Evolutionary conservation across 2,329 filamentous ascomycete species (phyloP).

Genomic region (Diaporthe sp.): DNA sequence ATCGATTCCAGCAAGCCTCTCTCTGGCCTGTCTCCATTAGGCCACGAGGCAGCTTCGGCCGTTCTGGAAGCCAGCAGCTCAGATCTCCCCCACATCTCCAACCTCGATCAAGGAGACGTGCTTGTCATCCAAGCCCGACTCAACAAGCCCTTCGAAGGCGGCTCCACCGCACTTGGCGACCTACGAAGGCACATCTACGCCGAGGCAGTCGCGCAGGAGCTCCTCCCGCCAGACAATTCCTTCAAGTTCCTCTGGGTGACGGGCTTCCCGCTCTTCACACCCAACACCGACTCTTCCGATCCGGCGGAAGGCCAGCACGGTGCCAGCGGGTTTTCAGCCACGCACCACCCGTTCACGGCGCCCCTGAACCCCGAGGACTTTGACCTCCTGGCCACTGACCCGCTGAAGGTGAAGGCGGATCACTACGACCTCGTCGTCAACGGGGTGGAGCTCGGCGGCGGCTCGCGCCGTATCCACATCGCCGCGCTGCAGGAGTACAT

Average conservation of each 20-base stretch:
- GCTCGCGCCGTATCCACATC: conserved; percentile 91
- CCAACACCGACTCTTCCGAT: conserved; percentile 68
- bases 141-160: conserved; percentile 74
- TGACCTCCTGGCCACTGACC: conserved; percentile 79
- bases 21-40: conserved; percentile 81
- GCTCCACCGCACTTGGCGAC: conserved; percentile 80
- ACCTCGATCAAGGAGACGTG: conserved; percentile 79
- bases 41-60: conserved; percentile 76
- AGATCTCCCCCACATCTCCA: conserved; percentile 50
- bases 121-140: conserved; percentile 85
- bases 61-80: conserved; percentile 49
- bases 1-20: conserved; percentile 81
- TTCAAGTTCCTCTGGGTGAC: conserved; percentile 88
- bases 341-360: conserved; percentile 96
- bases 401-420: conserved; percentile 81
- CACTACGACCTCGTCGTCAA: conserved; percentile 98
- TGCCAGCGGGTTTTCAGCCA: conserved; percentile 82
- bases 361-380: conserved; percentile 81
- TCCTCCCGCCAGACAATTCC: conserved; percentile 62
- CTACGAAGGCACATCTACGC: conserved; percentile 79
- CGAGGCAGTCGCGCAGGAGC: conserved; percentile 72
- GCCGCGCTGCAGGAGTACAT: conserved; percentile 87
- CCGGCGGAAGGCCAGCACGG: conserved; percentile 82
- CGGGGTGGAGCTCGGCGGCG: conserved; percentile 93
- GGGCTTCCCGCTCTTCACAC: conserved; percentile 94